These are phyloP conservation scores for Trichoderma asperelloides DNA, from an alignment of 495 filamentous ascomycete species.

Conservation along the genomic window DNA sequence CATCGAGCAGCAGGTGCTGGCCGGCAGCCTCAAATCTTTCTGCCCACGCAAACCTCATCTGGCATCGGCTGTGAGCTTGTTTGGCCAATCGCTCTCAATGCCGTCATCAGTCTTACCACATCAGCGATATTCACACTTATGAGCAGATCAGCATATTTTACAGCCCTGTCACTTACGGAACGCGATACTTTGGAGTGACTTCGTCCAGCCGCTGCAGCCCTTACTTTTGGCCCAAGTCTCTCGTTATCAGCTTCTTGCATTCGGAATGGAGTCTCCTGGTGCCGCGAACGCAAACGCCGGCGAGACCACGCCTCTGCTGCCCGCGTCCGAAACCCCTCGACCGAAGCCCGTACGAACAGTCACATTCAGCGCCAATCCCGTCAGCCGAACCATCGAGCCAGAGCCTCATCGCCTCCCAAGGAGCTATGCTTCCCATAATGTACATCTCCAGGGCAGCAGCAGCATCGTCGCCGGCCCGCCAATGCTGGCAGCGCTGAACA, in stretches of 20 bases:
- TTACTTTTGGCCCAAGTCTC: not conserved
- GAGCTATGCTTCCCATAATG: constrained; percentile 5
- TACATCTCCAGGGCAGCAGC: constrained; percentile 14
- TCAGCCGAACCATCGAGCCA: constrained; percentile 40
- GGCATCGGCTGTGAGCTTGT: not conserved
- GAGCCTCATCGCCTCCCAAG: constrained; percentile 17
- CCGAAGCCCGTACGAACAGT: constrained; percentile 32
- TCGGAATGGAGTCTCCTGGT: not conserved
- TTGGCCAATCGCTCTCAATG: not conserved
- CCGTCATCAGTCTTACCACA: not conserved
- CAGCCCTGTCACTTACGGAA: not conserved
- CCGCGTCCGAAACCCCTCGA: constrained; percentile 22
- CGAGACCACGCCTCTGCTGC: constrained; percentile 31
- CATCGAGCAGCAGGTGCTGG: constrained; percentile 3
- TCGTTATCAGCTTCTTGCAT: not conserved
- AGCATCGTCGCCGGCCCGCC: constrained; percentile 41
- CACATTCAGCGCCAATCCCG: constrained; percentile 42
- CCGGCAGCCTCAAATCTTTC: not conserved
- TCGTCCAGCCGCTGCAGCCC: not conserved
- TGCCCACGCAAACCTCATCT: not conserved
- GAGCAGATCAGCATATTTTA: not conserved
- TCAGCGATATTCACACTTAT: not conserved
- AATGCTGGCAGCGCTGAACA: constrained; percentile 76
- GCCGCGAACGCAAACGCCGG: not conserved
- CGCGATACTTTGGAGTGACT: not conserved